Evolutionary conservation across 192 early-diverging fungal genomes (phyloP).

Genomic region (Cetraspora pellucida): DNA sequence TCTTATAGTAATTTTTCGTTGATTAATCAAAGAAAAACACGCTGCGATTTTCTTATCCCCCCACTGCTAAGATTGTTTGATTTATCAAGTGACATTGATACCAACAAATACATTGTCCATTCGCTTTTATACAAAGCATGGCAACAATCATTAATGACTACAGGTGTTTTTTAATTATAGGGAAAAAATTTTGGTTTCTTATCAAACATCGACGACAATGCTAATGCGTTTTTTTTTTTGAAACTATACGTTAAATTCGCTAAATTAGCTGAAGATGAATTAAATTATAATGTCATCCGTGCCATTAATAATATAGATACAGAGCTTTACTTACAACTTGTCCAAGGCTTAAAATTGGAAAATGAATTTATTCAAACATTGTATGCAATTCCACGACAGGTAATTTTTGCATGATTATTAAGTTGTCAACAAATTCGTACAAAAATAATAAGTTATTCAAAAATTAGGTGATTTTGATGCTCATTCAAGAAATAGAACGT

Average conservation of each 20-base stretch:
- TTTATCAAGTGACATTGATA: not conserved
- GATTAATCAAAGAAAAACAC: not conserved
- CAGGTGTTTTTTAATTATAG: not conserved
- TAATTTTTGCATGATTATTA: not conserved
- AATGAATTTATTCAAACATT: not conserved
- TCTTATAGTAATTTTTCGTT: too few species aligned
- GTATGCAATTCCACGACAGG: not conserved
- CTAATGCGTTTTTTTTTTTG: not conserved
- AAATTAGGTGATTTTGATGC: not conserved
- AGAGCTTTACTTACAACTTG: not conserved
- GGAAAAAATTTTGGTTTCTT: not conserved
- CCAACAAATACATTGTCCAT: not conserved
- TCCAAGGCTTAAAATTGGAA: conserved; percentile 2
- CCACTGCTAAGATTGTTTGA: not conserved
- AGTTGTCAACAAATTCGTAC: not conserved
- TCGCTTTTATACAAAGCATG: conserved; percentile 1
- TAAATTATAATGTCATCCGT: not conserved
- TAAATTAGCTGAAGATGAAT: not conserved
- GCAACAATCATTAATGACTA: not conserved
- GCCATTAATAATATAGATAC: not conserved
- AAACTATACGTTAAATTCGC: not conserved
- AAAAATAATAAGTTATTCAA: not conserved
- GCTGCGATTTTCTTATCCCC: not conserved
- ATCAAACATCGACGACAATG: not conserved
- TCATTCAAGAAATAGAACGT: not conserved